Base-by-base conservation (phyloP, 352 stramenopile species). In the Phytopythium oedochilum region DNA sequence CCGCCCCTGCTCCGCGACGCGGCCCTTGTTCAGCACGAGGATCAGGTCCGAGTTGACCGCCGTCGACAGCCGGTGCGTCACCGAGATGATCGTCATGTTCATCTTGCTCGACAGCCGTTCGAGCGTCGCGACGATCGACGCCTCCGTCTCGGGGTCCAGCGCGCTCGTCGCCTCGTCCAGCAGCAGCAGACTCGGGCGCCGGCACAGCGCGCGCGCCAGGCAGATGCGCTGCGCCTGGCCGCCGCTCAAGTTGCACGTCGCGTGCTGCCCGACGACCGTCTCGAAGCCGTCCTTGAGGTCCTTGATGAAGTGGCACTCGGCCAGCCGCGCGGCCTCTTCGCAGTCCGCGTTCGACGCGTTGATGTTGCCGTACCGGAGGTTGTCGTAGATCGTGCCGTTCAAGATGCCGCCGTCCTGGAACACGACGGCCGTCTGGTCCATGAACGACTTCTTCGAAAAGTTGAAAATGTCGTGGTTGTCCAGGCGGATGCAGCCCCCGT, bases 71-170 rank as follows among this genome's bases (percentile, higher is more conserved):
- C 86, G 83, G 66, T 95, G 86, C 26, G 86, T 95, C n/a, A 95
- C 83, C 32, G 83, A 94, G 53, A 95, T 77, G 53, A 95, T 94
- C 45, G 86, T 94, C 81, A 92, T 94, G 66, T 88, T 85, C 78
- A 89, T 91, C 67, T 91, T 92, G 64, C 74, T 61, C 47, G 80
- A 78, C 35, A 94, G 65, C 5, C 82, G 81, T 60, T 94, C 83
- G 12, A 95, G 64, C 14, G 83, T 95, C 20, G 80, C 71, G 18
- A 95, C 75, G 49, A 95, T 92, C 12, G 85, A 93, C 8, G 83
- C 83, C 50, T 95, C 85, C 1, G 85, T 95, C 64, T 93, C 83
- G 0, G 85, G 85, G 40, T 95, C 86, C 66, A 95, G 61, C 20
- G 86, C 86, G 68, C 86, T 95, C 23, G 86, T 95, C 15, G 86